Evolutionary conservation across 495 filamentous ascomycete species (phyloP).

Genomic region (Xylaria palmicola): DNA sequence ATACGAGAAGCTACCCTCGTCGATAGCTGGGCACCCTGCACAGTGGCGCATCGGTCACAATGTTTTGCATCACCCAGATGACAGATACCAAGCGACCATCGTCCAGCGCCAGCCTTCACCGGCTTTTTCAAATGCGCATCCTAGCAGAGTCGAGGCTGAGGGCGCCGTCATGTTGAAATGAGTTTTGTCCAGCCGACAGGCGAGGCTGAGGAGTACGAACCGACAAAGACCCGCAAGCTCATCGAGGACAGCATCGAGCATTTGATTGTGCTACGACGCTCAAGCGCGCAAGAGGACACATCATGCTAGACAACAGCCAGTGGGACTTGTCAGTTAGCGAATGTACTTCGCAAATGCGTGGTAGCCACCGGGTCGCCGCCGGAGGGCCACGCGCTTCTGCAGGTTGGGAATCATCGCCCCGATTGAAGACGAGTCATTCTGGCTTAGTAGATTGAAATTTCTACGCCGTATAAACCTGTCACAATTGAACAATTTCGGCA

Average conservation of each 20-base stretch:
- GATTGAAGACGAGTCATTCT: not conserved
- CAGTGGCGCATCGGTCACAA: slow-evolving; percentile 17
- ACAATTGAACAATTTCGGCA: not conserved
- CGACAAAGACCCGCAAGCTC: not conserved
- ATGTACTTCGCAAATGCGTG: slow-evolving; percentile 13
- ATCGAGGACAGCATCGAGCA: not conserved
- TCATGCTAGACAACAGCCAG: slow-evolving; percentile 5
- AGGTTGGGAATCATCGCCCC: slow-evolving; percentile 2
- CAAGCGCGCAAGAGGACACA: not conserved
- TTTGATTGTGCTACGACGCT: not conserved
- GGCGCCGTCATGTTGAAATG: not conserved
- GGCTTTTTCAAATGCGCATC: not conserved
- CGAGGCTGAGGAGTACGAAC: slow-evolving; percentile 3
- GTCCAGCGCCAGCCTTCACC: not conserved
- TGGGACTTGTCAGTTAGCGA: slow-evolving; percentile 3
- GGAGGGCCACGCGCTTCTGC: slow-evolving; percentile 16
- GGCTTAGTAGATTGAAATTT: not conserved
- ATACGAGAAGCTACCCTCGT: not conserved
- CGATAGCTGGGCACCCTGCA: slow-evolving; percentile 11
- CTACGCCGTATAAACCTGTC: not conserved
- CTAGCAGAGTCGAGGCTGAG: not conserved
- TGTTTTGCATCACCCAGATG: slow-evolving; percentile 7
- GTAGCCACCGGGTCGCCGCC: slow-evolving; percentile 8
- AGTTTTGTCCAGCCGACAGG: not conserved
- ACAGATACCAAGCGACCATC: not conserved